Base-by-base conservation (phyloP, 495 filamentous ascomycete genomes). In the Trichocladium antarcticum region DNA sequence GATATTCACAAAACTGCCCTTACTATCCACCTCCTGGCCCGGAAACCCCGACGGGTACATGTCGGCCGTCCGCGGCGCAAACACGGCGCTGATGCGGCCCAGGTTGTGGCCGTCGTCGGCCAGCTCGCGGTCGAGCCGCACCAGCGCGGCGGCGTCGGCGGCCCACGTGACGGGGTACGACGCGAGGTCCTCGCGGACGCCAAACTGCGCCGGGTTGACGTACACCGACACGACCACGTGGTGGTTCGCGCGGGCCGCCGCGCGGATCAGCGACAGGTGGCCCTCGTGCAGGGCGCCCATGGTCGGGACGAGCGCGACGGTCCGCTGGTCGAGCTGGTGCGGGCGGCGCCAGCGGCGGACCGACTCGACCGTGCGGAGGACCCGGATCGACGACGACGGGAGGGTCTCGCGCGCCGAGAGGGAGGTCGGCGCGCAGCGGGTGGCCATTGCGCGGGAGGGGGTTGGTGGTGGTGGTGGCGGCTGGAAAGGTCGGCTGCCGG, bases 151-250 rank as follows among this genome's bases (percentile, higher is more conserved):
- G 6, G 81, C 63, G 63, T 98, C 92, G 17, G 73, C 66, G 17
- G 83, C 80, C 83, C 89, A 93, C 4, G 87, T 97, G n/a, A 85
- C 81, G 0, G 92, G 92, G 60, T 98, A 98, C 49, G 75, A 84
- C 28, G 72, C 76, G 9, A 98, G 70, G 57, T 98, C 92, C 62
- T 98, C 92, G 44, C 79, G 80, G 11, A 89, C 73, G 5, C 89
- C 90, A 61, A 98, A 98, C 70, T 97, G 92, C 1, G 93, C 90
- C 6, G 92, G 92, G 62, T 98, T 98, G 57, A 98, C 86, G 60
- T 85, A 98, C 59, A 97, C 83, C 60, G 80, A 84, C 36, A 97
- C 85, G 47, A 95, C 81, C 42, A 97, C 81, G 54, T 84, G 75
- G 50, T 83, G 80, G 66, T 89, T 92, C 60, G 93, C 86, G 46